phyloP scores from a whole-genome alignment of 257 asterid genomes.

The Fraxinus cuspidata region DNA sequence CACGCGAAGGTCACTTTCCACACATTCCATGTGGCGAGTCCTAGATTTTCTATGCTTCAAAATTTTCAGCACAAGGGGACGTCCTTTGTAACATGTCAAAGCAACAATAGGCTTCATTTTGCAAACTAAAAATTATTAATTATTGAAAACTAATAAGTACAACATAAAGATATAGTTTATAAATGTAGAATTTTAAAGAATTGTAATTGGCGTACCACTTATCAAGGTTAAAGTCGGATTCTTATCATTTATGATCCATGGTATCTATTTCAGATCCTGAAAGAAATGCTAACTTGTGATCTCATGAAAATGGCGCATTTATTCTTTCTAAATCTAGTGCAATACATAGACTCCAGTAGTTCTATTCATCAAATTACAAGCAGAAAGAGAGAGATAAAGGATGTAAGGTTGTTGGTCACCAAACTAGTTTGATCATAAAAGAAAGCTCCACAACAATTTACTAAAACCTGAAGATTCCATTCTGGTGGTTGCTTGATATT shows the following conservation, averaged over 20 bases:
- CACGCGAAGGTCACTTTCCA: no score
- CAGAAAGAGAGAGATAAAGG: conserved; percentile 5
- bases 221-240: neutral
- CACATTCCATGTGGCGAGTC: no score
- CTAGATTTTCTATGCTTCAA: neutral
- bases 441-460: conserved; percentile 1
- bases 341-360: no score
- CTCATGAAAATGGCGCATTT: neutral
- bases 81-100: neutral
- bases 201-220: neutral
- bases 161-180: neutral
- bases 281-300: neutral
- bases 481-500: conserved; percentile 77
- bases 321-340: no score
- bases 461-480: conserved; percentile 78
- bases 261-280: neutral
- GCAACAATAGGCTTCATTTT: neutral
- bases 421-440: neutral
- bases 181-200: neutral
- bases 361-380: neutral
- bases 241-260: neutral
- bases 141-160: neutral
- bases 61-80: no score
- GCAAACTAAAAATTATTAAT: neutral
- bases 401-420: neutral